A percentile compares a stretch with the other conserved stretches of the same genome.
Evolutionary conservation across 2,329 filamentous ascomycete species (phyloP).

Genomic region (Penicillium corylophilum): DNA sequence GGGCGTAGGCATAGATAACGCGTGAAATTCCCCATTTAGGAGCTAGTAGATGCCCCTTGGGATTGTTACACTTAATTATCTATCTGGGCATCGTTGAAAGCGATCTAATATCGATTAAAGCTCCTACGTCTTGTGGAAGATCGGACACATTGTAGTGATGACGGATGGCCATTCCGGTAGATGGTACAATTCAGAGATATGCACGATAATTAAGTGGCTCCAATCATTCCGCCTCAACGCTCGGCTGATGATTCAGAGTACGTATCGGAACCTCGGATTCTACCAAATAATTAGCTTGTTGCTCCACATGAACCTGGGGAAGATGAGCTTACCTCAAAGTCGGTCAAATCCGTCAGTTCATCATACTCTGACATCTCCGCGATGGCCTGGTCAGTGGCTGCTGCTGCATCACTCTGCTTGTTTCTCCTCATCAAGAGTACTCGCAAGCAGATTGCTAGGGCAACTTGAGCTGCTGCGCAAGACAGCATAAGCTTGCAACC

Average conservation of each 20-base stretch:
- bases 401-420: conserved; percentile 12
- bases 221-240: background rate
- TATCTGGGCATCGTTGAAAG: too few relatives aligned
- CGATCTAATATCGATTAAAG: background rate
- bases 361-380: conserved; percentile 2
- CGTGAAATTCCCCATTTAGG: background rate
- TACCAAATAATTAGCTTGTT: conserved; percentile 2
- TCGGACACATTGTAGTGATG: background rate
- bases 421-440: conserved; percentile 21
- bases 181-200: background rate
- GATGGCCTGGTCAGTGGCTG: background rate
- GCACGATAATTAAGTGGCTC: background rate
- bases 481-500: conserved; percentile 54
- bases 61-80: too few relatives aligned
- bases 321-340: conserved; percentile 26
- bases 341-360: conserved; percentile 26
- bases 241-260: conserved; percentile 32
- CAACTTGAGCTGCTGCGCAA: conserved; percentile 22
- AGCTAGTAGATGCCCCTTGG: background rate
- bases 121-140: background rate
- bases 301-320: background rate
- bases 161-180: background rate
- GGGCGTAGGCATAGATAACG: background rate
- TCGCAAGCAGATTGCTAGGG: conserved; percentile 19
- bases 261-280: conserved; percentile 30